Evolutionary conservation across 257 asterid species (phyloP), one percentile per base, ranked within the genome.

Genomic region (Coffea canephora): DNA sequence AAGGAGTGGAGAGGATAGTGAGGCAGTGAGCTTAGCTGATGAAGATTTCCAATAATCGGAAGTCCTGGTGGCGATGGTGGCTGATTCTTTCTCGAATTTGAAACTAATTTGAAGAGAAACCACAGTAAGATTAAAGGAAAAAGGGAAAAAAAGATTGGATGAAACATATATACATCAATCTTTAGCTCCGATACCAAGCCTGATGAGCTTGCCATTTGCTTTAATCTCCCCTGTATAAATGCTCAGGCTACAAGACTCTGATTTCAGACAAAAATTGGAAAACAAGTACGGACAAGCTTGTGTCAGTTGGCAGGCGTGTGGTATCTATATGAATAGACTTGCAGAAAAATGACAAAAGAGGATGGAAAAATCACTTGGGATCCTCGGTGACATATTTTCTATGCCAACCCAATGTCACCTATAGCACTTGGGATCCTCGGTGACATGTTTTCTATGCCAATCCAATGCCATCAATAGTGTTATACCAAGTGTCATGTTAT

Each of bases 21-120:
- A 66, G 88, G 64, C 21, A 73, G 46, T 3, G 55, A 5, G 16
- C 88, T 79, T 5, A 91, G 21, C 3, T 90, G 95, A 79, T 88
- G 95, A 31, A 91, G 76, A 49, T 91, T 87, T 67, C 97, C 94
- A 8, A 91, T 23, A 52, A 91, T 73, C 39, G 95, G 97, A 16
- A 88, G 75, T 69, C 71, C 82, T 80, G 83, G 85, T 61, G 92
- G 94, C 5, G 93, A 89, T 57, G 93, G 91, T 25, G 90, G 91
- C 6, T 79, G 80, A n/a, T 79, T 72, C 73, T 16, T 81, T 41
- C 25, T 82, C 55, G 0, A 1, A 2, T 36, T 81, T 8, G 27
- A 19, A 46, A 83, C 50, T 77, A 79, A 78, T 79, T 74, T 86
- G 34, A 61, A n/a, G 46, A 79, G 12, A 9, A 25, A 36, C 10